These are phyloP conservation scores for Camellia oleifera DNA, from an alignment of 179 eudicot species.

Conservation along the genomic window DNA sequence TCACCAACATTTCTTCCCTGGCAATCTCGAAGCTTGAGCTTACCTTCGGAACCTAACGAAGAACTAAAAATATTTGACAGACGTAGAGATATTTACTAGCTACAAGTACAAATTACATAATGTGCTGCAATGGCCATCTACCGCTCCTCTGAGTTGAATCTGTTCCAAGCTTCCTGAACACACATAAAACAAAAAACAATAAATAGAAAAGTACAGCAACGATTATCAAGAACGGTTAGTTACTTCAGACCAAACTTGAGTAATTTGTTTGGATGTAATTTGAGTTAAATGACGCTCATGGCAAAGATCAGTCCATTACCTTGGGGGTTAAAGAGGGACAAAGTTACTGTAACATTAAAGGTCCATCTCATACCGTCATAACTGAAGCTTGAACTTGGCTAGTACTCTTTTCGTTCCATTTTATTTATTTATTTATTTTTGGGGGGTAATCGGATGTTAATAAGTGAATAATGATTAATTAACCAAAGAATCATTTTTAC, in stretches of 20 bases:
- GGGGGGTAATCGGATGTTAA: too few species aligned
- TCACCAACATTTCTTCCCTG: neutral
- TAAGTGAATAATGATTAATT: neutral
- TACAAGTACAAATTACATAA: neutral
- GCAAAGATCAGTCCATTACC: too few species aligned
- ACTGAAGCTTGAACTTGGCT: neutral
- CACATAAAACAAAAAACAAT: neutral
- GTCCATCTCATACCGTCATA: too few species aligned
- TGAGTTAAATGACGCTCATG: neutral
- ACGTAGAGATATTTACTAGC: neutral
- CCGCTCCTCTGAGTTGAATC: conserved; percentile 1
- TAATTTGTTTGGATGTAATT: neutral
- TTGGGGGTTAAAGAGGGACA: too few species aligned
- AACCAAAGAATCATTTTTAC: neutral
- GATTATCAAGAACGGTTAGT: neutral
- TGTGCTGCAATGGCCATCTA: neutral
- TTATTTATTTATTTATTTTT: too few species aligned
- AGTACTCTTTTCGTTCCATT: neutral
- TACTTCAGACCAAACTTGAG: neutral
- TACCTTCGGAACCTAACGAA: neutral
- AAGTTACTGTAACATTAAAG: too few species aligned
- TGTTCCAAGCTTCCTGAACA: conserved; percentile 4
- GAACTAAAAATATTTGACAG: neutral
- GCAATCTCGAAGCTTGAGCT: neutral
- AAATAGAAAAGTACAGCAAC: neutral